These are phyloP conservation scores for Cystobasidiaceae sp. DNA, from an alignment of 1,284 basidiomycete species.

Conservation along the genomic window DNA sequence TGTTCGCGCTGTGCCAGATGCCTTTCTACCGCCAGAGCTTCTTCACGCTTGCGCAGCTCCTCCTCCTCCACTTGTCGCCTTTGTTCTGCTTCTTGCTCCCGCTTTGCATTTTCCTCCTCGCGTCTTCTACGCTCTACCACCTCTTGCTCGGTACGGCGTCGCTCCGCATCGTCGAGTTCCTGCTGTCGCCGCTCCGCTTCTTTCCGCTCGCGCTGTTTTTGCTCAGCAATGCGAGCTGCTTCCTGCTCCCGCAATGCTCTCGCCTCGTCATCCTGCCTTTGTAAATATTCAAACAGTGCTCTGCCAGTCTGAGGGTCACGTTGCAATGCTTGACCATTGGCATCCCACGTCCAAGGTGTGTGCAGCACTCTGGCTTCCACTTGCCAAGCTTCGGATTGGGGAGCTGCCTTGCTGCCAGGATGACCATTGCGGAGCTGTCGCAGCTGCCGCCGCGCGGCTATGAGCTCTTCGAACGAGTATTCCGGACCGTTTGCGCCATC, in stretches of 20 bases:
- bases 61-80: background rate
- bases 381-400: constrained; percentile 21
- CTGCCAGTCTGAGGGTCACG: constrained; percentile 11
- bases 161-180: no score
- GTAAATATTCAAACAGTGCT: constrained; percentile 14
- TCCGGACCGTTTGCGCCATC: constrained; percentile 30
- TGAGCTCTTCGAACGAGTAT: constrained; percentile 39
- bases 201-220: background rate
- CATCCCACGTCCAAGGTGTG: background rate
- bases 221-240: no score
- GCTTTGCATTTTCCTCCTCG: no score
- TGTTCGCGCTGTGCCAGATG: no score
- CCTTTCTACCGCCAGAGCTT: background rate
- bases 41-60: background rate
- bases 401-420: background rate
- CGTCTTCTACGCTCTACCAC: no score
- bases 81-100: background rate
- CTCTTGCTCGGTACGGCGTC: no score
- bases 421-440: background rate
- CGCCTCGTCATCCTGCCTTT: background rate
- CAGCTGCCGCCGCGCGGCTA: constrained; percentile 11
- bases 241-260: constrained; percentile 6
- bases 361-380: constrained; percentile 12
- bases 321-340: background rate
- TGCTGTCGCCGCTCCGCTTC: background rate